Conservation (phyloP, 371 early-diverging fungal species). For the Mucor circinelloides region DNA sequence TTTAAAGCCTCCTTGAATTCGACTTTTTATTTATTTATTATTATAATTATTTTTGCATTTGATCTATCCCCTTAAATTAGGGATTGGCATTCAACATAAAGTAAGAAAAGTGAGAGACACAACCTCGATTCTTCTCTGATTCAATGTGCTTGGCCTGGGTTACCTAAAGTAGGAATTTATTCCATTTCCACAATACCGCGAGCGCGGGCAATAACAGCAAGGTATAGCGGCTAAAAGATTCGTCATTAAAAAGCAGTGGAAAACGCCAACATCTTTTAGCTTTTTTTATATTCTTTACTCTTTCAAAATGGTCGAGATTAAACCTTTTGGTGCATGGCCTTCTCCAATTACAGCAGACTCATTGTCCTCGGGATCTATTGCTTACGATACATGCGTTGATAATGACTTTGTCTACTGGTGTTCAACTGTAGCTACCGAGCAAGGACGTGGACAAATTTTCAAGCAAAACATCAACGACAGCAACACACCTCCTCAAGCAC, state of each 20-base stretch:
- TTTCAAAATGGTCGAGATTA: slow-evolving; percentile 25
- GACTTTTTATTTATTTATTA: not conserved
- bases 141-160: not conserved
- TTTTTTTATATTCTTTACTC: not conserved
- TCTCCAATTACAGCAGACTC: slow-evolving; percentile 50
- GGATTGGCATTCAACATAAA: not conserved
- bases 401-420: slow-evolving; percentile 37
- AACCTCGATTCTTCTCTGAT: no score
- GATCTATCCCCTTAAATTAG: not conserved
- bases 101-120: no score
- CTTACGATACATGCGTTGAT: slow-evolving; percentile 35
- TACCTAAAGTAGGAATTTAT: not conserved
- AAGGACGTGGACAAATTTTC: slow-evolving; percentile 51
- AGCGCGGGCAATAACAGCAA: not conserved
- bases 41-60: not conserved
- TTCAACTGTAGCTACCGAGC: slow-evolving; percentile 35
- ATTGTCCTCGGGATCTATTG: slow-evolving; percentile 29
- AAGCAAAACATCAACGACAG: slow-evolving; percentile 14
- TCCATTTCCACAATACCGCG: not conserved
- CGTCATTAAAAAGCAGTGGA: not conserved
- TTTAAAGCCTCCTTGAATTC: not conserved
- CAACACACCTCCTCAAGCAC: slow-evolving; percentile 4
- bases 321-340: slow-evolving; percentile 50
- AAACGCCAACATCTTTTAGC: not conserved
- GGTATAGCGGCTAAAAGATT: not conserved